phyloP scores from a whole-genome alignment of 305 asterid genomes.

The Fraxinus platypoda region DNA sequence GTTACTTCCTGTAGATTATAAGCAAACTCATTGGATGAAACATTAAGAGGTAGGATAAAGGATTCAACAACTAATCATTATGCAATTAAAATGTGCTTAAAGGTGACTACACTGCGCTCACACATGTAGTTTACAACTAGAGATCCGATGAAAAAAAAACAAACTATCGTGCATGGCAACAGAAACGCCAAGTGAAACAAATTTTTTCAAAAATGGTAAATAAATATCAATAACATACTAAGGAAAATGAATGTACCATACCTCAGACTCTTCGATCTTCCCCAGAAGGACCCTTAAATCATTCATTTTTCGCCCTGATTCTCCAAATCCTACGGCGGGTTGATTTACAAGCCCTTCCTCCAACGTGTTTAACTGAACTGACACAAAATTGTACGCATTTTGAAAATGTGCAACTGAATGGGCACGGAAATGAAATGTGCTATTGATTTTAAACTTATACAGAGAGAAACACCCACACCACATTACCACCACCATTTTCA shows the following conservation, averaged over 20 bases:
- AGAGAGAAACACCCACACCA: not conserved
- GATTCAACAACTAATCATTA: constrained; percentile 19
- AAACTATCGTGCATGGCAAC: constrained; percentile 2
- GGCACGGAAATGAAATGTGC: constrained; percentile 5
- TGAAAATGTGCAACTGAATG: constrained; percentile 24
- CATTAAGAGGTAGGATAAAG: constrained; percentile 11
- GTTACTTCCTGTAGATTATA: constrained; percentile 1
- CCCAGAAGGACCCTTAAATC: constrained; percentile 87
- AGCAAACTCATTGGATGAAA: constrained; percentile 16
- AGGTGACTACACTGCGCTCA: constrained; percentile 1
- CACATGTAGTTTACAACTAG: constrained; percentile 15
- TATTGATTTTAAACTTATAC: constrained; percentile 13
- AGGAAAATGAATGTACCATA: constrained; percentile 28
- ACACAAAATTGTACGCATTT: constrained; percentile 53
- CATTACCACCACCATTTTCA: constrained; percentile 13
- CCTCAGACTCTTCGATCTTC: constrained; percentile 98
- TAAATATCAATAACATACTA: constrained; percentile 6
- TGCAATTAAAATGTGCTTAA: constrained; percentile 17
- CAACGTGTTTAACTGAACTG: constrained; percentile 96
- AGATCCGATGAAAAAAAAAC: constrained; percentile 8
- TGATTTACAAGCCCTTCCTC: constrained; percentile 96
- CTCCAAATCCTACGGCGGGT: constrained; percentile 97
- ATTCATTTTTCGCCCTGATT: constrained; percentile 83
- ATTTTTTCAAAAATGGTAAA: constrained; percentile 6
- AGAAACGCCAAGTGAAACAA: constrained; percentile 1